phyloP scores from a whole-genome alignment of 2,329 filamentous ascomycete genomes.

The Ophiostoma ips region DNA sequence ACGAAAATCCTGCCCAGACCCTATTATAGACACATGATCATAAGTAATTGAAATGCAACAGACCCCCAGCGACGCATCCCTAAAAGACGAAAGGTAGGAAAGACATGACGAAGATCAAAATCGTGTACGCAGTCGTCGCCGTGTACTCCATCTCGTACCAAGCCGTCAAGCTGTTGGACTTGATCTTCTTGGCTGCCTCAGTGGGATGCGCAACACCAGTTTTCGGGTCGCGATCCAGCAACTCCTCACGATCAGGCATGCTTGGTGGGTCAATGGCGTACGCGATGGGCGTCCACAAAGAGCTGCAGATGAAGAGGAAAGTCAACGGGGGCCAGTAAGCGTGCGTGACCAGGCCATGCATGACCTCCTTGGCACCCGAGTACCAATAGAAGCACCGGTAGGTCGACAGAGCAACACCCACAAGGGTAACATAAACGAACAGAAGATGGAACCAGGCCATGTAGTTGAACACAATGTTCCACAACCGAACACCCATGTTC shows the following conservation, averaged over 20 bases:
- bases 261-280: slow-evolving; percentile 50
- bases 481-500: slow-evolving; percentile 38
- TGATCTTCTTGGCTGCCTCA: slow-evolving; percentile 26
- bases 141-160: slow-evolving; percentile 41
- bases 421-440: slow-evolving; percentile 39
- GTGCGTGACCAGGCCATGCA: slow-evolving; percentile 42
- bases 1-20: background rate
- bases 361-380: slow-evolving; percentile 20
- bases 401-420: slow-evolving; percentile 34
- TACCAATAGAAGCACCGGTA: slow-evolving; percentile 34
- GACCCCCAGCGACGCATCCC: background rate
- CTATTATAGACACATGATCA: background rate
- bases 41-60: background rate
- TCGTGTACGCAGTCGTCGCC: slow-evolving; percentile 34
- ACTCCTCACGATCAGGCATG: slow-evolving; percentile 21
- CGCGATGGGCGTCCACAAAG: slow-evolving; percentile 43
- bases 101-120: slow-evolving; percentile 30
- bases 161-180: slow-evolving; percentile 29
- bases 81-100: slow-evolving; percentile 9
- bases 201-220: slow-evolving; percentile 39
- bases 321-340: slow-evolving; percentile 48
- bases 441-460: slow-evolving; percentile 39
- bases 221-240: slow-evolving; percentile 40
- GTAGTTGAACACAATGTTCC: slow-evolving; percentile 13
- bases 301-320: slow-evolving; percentile 40